Conservation (phyloP, 1,139 yeast genomes). For the Yamadazyma oceani region DNA sequence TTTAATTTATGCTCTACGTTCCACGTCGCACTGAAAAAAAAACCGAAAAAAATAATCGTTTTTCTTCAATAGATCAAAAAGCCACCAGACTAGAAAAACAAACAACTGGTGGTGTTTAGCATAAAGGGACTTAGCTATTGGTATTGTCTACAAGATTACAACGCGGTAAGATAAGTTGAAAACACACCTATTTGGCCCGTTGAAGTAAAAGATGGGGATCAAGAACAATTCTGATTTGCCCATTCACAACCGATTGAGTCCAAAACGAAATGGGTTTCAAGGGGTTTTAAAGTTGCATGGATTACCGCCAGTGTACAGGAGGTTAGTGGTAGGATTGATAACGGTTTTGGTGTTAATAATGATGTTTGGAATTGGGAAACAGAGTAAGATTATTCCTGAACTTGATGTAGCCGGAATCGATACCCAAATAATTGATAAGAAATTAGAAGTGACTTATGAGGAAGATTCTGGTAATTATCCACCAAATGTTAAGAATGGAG, state of each 20-base stretch:
- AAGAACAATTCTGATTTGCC: constrained; percentile 48
- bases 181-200: too few species aligned
- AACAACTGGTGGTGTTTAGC: too few species aligned
- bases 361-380: constrained; percentile 6
- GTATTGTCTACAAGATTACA: too few species aligned
- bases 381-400: constrained; percentile 7
- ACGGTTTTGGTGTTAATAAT: constrained; percentile 16
- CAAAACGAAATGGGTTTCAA: constrained; percentile 8
- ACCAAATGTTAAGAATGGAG: background rate
- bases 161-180: background rate
- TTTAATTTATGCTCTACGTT: too few species aligned
- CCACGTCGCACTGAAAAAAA: background rate
- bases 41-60: constrained; percentile 2
- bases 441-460: constrained; percentile 16
- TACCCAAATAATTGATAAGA: constrained; percentile 14
- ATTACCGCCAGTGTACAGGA: constrained; percentile 6
- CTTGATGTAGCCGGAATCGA: constrained; percentile 13
- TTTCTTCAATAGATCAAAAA: background rate
- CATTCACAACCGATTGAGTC: constrained; percentile 26
- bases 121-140: too few species aligned
- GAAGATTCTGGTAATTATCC: constrained; percentile 3
- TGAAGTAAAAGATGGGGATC: constrained; percentile 1
- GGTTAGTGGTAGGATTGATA: constrained; percentile 10
- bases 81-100: background rate
- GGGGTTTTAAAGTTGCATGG: constrained; percentile 3